Conservation (phyloP, 371 early-diverging fungal genomes). For the Actinomortierella wolfii region DNA sequence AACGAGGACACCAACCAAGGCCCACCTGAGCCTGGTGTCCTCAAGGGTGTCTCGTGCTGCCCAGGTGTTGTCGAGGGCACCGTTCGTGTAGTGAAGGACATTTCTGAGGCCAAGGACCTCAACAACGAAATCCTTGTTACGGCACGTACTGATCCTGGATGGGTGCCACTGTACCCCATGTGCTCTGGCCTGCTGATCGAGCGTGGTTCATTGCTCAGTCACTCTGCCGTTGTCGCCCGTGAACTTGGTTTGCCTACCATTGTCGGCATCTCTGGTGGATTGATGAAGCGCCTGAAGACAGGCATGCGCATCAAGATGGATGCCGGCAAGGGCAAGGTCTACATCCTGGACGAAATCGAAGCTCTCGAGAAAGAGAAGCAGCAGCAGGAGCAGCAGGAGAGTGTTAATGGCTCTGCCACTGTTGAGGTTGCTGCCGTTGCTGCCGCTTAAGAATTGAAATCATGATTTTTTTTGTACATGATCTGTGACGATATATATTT, state of each 20-base stretch:
- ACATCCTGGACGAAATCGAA: constrained; percentile 43
- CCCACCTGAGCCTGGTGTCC: constrained; percentile 43
- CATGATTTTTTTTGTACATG: too few relatives aligned
- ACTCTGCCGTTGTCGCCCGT: constrained; percentile 46
- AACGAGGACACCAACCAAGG: constrained; percentile 36
- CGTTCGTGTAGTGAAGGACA: constrained; percentile 45
- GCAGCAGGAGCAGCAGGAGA: background rate
- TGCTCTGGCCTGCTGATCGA: constrained; percentile 47
- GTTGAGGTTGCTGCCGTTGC: background rate
- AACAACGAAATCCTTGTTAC: constrained; percentile 46
- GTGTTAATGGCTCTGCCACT: background rate
- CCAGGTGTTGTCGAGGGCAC: constrained; percentile 42
- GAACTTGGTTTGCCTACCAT: constrained; percentile 46
- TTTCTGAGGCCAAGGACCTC: constrained; percentile 33
- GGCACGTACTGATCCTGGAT: constrained; percentile 47
- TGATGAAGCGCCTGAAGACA: constrained; percentile 43
- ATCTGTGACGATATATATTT: too few relatives aligned
- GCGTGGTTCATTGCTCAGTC: constrained; percentile 45
- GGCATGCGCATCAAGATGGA: constrained; percentile 45
- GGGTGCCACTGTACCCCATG: constrained; percentile 48
- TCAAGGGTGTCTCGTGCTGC: constrained; percentile 46
- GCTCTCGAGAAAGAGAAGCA: constrained; percentile 34
- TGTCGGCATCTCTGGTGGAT: constrained; percentile 45
- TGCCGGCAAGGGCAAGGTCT: constrained; percentile 44
- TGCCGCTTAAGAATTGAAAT: too few relatives aligned